These are phyloP conservation scores for Priceomyces melissophilus DNA, from an alignment of 805 yeast species.

Conservation along the genomic window DNA sequence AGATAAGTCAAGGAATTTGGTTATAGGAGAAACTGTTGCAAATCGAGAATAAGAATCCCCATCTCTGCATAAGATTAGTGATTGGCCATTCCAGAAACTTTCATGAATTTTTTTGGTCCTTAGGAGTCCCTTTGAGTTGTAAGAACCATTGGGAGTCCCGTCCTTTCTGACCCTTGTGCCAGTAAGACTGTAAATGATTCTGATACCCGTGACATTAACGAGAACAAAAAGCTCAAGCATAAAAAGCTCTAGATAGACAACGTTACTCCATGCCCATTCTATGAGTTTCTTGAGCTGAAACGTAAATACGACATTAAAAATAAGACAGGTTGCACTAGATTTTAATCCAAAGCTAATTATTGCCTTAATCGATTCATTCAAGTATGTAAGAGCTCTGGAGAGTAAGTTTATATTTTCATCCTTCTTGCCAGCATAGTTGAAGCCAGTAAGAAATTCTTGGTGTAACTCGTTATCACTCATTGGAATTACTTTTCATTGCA, in stretches of 20 bases:
- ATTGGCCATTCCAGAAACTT: conserved; percentile 9
- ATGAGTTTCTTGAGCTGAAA: conserved; percentile 9
- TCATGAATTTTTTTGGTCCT: conserved; percentile 9
- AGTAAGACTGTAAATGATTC: conserved; percentile 5
- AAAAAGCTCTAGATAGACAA: conserved; percentile 3
- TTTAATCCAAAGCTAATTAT: conserved; percentile 4
- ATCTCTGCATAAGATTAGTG: conserved; percentile 1
- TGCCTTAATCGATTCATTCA: not conserved
- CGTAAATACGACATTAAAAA: conserved; percentile 10
- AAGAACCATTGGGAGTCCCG: not conserved
- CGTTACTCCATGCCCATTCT: conserved; percentile 1
- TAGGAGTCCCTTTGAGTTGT: conserved; percentile 7
- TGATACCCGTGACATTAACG: conserved; percentile 5
- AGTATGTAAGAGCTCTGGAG: conserved; percentile 1
- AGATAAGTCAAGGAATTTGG: conserved; percentile 5
- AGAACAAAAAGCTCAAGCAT: conserved; percentile 8
- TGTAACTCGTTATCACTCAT: not conserved
- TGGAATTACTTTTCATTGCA: too few relatives aligned
- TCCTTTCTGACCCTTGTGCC: conserved; percentile 7
- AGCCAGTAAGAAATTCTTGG: not conserved
- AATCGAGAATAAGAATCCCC: conserved; percentile 1
- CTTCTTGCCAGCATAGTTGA: not conserved
- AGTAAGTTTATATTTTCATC: not conserved
- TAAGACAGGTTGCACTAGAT: conserved; percentile 8
- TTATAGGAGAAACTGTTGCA: conserved; percentile 3